Conservation (phyloP, 441 rosid species). For the Biscutella laevigata region DNA sequence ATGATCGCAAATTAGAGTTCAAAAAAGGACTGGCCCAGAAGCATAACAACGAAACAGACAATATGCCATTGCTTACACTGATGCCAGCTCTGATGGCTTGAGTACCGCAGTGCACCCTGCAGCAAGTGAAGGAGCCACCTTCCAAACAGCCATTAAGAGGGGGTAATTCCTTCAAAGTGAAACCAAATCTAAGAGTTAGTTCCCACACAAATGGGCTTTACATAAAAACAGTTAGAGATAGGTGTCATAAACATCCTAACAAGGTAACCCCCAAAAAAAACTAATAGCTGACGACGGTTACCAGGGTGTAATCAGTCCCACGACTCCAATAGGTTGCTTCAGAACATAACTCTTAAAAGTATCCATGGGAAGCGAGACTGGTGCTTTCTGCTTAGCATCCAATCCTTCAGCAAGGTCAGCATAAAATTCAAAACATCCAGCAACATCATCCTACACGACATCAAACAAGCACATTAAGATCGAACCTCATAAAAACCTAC, state of each 20-base stretch:
- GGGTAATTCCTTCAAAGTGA: constrained; percentile 80
- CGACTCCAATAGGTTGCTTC: constrained; percentile 89
- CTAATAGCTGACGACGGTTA: constrained; percentile 26
- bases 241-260: not conserved
- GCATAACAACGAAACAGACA: not conserved
- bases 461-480: constrained; percentile 14
- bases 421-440: constrained; percentile 83
- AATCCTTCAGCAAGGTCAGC: constrained; percentile 93
- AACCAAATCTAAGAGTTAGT: not conserved
- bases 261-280: not conserved
- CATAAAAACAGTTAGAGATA: not conserved
- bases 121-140: constrained; percentile 96
- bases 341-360: constrained; percentile 57
- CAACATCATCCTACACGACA: constrained; percentile 72
- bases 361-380: constrained; percentile 76
- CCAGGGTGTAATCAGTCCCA: constrained; percentile 94
- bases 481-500: not conserved
- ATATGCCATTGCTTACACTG: constrained; percentile 44
- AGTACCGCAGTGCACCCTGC: constrained; percentile 91
- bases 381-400: constrained; percentile 79
- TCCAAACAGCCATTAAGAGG: constrained; percentile 88
- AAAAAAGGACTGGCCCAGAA: constrained; percentile 12
- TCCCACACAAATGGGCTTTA: not conserved
- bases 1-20: constrained; percentile 4
- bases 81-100: constrained; percentile 86